phyloP scores from a whole-genome alignment of 352 stramenopile species.

The Phytopythium kandeliae region DNA sequence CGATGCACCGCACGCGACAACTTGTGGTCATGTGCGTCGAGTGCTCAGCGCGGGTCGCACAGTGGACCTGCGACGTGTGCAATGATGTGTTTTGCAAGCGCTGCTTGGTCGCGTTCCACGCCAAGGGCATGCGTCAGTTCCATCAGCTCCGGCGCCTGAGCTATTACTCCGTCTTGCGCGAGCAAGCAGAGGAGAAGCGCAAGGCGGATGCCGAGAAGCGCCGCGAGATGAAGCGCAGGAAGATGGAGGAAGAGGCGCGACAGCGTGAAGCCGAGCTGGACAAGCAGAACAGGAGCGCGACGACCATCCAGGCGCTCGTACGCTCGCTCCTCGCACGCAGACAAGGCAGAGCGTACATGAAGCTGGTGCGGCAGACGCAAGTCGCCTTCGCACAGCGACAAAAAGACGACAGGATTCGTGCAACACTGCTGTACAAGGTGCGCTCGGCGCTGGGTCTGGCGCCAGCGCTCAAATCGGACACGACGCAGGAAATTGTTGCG shows the following conservation, averaged over 20 bases:
- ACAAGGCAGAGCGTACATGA: slow-evolving; percentile 40
- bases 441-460: slow-evolving; percentile 32
- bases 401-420: slow-evolving; percentile 33
- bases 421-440: slow-evolving; percentile 33
- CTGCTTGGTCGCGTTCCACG: slow-evolving; percentile 46
- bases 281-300: slow-evolving; percentile 24
- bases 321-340: slow-evolving; percentile 28
- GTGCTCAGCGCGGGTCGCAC: slow-evolving; percentile 43
- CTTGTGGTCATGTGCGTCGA: slow-evolving; percentile 67
- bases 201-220: slow-evolving; percentile 23
- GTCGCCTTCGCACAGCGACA: slow-evolving; percentile 29
- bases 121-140: slow-evolving; percentile 49
- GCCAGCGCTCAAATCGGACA: slow-evolving; percentile 49
- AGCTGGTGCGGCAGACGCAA: slow-evolving; percentile 41
- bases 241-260: slow-evolving; percentile 17
- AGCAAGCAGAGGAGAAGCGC: slow-evolving; percentile 37
- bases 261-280: slow-evolving; percentile 13
- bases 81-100: slow-evolving; percentile 66
- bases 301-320: slow-evolving; percentile 31
- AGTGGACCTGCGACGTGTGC: slow-evolving; percentile 63
- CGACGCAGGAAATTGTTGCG: slow-evolving; percentile 32
- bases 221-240: slow-evolving; percentile 20
- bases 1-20: slow-evolving; percentile 27
- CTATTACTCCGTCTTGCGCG: slow-evolving; percentile 60
- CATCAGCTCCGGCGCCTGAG: slow-evolving; percentile 52